These are phyloP conservation scores for Xylariaceae sp. DNA, from an alignment of 2,329 filamentous ascomycete genomes.

Conservation along the genomic window DNA sequence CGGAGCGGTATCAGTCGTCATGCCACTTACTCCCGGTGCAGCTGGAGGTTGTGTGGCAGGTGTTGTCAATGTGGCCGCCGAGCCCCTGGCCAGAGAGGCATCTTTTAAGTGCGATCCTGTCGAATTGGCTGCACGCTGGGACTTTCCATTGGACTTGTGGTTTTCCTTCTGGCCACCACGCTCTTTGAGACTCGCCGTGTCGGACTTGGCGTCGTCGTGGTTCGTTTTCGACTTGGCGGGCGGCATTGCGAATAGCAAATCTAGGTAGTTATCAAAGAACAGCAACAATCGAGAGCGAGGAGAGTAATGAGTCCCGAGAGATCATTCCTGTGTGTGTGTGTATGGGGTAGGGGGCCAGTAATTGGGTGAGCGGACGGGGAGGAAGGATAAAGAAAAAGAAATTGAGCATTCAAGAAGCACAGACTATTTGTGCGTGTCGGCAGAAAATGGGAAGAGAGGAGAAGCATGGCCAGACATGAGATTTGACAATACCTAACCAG, in stretches of 20 bases:
- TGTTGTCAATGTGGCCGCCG: conserved; percentile 16
- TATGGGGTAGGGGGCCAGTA: conserved; percentile 1
- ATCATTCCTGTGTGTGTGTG: conserved; percentile 24
- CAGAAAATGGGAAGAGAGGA: conserved; percentile 8
- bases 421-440: conserved; percentile 2
- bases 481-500: background rate
- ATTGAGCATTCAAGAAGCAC: background rate
- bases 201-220: conserved; percentile 35
- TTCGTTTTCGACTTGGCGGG: conserved; percentile 32
- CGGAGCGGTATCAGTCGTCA: background rate
- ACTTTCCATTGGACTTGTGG: conserved; percentile 46
- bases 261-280: conserved; percentile 24
- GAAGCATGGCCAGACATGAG: conserved; percentile 1
- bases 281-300: conserved; percentile 13
- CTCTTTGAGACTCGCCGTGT: conserved; percentile 32
- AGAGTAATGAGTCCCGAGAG: conserved; percentile 12
- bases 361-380: background rate
- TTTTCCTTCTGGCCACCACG: conserved; percentile 30
- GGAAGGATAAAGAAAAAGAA: background rate
- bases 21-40: conserved; percentile 28
- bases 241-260: conserved; percentile 22
- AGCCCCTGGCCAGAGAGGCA: conserved; percentile 34
- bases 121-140: conserved; percentile 51
- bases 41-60: conserved; percentile 23
- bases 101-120: conserved; percentile 45